phyloP scores from a whole-genome alignment of 2,329 filamentous ascomycete genomes.

The Beauveria sp. region DNA sequence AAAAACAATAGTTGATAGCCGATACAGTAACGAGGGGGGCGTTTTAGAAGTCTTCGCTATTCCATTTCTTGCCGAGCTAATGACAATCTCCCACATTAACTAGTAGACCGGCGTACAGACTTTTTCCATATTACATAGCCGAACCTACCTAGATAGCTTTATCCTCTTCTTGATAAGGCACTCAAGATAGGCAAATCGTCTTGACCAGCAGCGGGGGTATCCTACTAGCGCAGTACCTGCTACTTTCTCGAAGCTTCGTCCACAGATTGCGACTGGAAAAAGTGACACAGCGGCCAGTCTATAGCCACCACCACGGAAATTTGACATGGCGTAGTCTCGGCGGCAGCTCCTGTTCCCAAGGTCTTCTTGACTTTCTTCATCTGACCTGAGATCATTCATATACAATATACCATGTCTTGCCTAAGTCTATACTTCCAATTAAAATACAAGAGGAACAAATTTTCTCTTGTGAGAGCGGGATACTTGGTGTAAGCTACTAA shows the following conservation, averaged over 20 bases:
- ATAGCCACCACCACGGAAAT: not conserved
- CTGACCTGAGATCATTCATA: not conserved
- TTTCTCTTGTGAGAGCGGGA: not conserved
- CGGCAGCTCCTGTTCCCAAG: not conserved
- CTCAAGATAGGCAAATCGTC: not conserved
- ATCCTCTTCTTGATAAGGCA: no score
- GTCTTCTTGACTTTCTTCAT: not conserved
- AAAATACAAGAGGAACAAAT: not conserved
- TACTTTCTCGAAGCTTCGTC: not conserved
- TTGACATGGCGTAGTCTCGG: not conserved
- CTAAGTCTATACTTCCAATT: not conserved
- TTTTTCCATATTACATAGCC: no score
- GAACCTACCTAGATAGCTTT: no score
- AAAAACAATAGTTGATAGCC: no score
- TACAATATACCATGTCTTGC: not conserved
- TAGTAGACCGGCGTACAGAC: no score
- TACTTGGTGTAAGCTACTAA: not conserved
- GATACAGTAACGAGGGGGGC: no score
- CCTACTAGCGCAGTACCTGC: not conserved
- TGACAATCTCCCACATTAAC: no score
- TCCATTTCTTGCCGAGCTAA: no score
- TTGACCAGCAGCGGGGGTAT: not conserved
- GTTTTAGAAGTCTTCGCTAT: no score
- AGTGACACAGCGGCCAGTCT: not conserved
- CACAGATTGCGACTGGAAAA: not conserved